These are phyloP conservation scores for Gnetum montanum DNA, from an alignment of 75 land plant genomes.

Conservation along the genomic window DNA sequence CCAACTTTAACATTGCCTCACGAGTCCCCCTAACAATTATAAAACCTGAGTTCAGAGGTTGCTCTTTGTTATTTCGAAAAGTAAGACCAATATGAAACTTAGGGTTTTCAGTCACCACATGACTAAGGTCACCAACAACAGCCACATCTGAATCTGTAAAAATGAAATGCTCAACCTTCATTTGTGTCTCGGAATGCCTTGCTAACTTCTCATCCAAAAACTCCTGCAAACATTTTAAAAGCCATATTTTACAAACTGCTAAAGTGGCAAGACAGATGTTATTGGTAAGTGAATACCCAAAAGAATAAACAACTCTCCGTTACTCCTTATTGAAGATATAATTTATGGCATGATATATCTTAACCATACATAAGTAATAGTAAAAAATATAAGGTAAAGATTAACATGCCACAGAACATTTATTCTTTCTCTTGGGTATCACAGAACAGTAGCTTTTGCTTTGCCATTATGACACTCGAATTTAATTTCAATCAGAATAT, in stretches of 20 bases:
- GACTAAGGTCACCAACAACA: constrained; percentile 61
- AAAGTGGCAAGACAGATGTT: constrained; percentile 1
- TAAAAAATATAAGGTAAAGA: too few relatives aligned
- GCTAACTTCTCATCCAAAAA: constrained; percentile 34
- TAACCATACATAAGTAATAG: too few relatives aligned
- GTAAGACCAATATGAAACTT: constrained; percentile 81
- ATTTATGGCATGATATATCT: too few relatives aligned
- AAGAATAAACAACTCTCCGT: too few relatives aligned
- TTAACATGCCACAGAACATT: too few relatives aligned
- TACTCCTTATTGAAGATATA: too few relatives aligned
- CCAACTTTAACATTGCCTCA: constrained; percentile 52
- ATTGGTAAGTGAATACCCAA: too few relatives aligned
- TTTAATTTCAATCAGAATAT: too few relatives aligned
- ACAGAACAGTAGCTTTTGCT: too few relatives aligned
- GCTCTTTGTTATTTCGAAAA: constrained; percentile 82
- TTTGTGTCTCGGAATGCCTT: constrained; percentile 11
- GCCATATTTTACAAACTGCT: neutral
- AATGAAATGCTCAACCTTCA: constrained; percentile 40
- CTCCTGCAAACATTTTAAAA: constrained; percentile 24
- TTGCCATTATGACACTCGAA: too few relatives aligned
- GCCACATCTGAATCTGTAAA: constrained; percentile 89
- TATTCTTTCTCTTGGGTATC: too few relatives aligned
- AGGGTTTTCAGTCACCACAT: constrained; percentile 39
- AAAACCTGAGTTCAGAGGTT: constrained; percentile 90
- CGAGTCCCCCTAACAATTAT: constrained; percentile 72